Percentiles rank a stretch among this genome's conserved stretches.
Evolutionary conservation across 768 basidiomycete genomes (phyloP).

Genomic region (Calocybe indica): DNA sequence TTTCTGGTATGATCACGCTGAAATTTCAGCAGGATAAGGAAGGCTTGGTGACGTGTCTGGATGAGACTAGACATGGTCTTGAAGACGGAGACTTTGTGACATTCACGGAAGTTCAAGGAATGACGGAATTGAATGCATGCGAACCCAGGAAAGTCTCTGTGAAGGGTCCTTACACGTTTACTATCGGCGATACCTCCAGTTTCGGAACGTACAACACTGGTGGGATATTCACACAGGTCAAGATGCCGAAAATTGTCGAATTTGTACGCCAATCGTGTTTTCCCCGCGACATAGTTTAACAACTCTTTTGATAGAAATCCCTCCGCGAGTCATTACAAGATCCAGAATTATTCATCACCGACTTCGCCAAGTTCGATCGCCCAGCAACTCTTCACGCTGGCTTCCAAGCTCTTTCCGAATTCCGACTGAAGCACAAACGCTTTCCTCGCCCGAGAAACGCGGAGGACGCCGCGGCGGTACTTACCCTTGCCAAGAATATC

Average conservation of each 20-base stretch:
- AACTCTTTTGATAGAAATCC: slow-evolving; percentile 63
- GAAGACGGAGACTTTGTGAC: slow-evolving; percentile 98
- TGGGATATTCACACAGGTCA: slow-evolving; percentile 96
- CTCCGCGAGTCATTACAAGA: slow-evolving; percentile 74
- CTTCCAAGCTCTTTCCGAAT: slow-evolving; percentile 89
- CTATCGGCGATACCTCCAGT: slow-evolving; percentile 85
- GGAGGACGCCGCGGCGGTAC: slow-evolving; percentile 69
- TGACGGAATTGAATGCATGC: slow-evolving; percentile 85
- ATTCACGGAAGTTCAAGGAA: slow-evolving; percentile 93
- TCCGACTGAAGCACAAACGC: slow-evolving; percentile 54
- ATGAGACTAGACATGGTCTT: slow-evolving; percentile 96
- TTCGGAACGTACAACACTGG: slow-evolving; percentile 77
- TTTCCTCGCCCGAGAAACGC: slow-evolving; percentile 80
- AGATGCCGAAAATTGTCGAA: slow-evolving; percentile 95
- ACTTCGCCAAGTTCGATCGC: slow-evolving; percentile 96
- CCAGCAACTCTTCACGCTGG: slow-evolving; percentile 87
- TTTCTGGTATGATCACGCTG: neutral
- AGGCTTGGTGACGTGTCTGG: slow-evolving; percentile 92
- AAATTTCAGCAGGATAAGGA: slow-evolving; percentile 57
- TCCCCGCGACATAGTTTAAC: neutral
- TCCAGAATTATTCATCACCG: slow-evolving; percentile 90
- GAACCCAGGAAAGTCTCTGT: slow-evolving; percentile 89
- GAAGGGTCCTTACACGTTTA: slow-evolving; percentile 97
- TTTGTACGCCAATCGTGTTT: slow-evolving; percentile 57
- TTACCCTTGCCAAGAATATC: slow-evolving; percentile 74